phyloP scores from a whole-genome alignment of 1,284 basidiomycete genomes.

The Singerocomus rubriflavus region DNA sequence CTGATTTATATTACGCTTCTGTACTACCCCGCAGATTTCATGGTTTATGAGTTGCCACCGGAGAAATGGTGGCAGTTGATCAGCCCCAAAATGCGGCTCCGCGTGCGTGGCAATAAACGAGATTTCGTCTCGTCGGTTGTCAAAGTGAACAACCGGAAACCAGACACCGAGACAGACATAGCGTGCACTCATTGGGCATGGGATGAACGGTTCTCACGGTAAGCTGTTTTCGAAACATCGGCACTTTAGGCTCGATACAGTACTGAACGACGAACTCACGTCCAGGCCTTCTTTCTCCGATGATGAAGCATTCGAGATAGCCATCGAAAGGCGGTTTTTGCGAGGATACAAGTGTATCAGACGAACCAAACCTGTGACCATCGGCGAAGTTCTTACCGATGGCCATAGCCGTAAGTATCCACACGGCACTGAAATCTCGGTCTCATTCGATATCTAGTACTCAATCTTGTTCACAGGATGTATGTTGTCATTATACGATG shows the following conservation, averaged over 20 bases:
- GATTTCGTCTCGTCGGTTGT: conserved; percentile 13
- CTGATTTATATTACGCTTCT: background rate
- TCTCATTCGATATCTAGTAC: background rate
- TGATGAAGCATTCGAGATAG: conserved; percentile 8
- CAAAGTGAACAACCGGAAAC: background rate
- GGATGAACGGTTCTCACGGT: conserved; percentile 2
- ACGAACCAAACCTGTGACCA: conserved; percentile 7
- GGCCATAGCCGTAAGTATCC: background rate
- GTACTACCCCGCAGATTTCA: conserved; percentile 8
- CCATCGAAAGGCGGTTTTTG: conserved; percentile 10
- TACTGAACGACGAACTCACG: background rate
- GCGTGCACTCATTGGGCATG: conserved; percentile 9
- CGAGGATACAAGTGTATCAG: conserved; percentile 12
- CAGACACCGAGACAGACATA: background rate
- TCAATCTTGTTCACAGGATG: conserved; percentile 1
- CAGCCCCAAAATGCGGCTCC: conserved; percentile 13
- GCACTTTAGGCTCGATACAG: background rate
- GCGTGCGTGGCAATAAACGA: background rate
- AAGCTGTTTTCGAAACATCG: background rate
- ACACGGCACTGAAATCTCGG: background rate
- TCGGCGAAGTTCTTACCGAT: background rate
- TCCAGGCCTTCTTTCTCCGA: conserved; percentile 6
- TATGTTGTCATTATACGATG: conserved; percentile 8
- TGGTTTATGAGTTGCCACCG: conserved; percentile 10
- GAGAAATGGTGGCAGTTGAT: conserved; percentile 13